phyloP scores from a whole-genome alignment of 257 asterid species.

The Craterostigma plantagineum region DNA sequence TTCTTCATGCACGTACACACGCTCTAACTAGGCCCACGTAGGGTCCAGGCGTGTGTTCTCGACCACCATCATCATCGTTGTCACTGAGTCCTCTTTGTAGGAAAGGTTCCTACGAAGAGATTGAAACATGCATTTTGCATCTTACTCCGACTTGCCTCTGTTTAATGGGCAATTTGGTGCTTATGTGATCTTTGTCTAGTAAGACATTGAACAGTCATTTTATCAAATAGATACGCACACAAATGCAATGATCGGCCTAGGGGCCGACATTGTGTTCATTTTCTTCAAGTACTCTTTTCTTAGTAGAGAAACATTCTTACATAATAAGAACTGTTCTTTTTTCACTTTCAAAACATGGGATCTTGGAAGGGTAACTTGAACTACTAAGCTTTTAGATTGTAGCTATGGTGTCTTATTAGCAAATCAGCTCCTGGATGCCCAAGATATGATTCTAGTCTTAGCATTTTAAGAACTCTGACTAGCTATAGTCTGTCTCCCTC shows the following conservation, averaged over 20 bases:
- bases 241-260: too few relatives aligned
- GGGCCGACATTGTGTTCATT: too few relatives aligned
- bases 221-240: too few relatives aligned
- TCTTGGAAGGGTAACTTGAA: neutral
- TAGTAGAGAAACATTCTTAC: neutral
- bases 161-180: neutral
- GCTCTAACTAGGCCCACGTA: neutral
- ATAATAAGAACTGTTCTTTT: neutral
- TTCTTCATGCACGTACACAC: neutral
- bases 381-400: neutral
- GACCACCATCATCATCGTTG: too few relatives aligned
- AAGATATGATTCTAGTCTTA: neutral
- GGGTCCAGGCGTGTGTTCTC: too few relatives aligned
- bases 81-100: neutral
- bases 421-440: neutral
- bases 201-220: neutral
- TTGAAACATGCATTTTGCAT: neutral
- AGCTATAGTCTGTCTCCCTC: neutral
- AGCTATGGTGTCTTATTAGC: neutral
- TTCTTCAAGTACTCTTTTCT: too few relatives aligned
- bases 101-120: neutral
- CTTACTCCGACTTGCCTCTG: neutral
- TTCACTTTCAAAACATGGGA: neutral
- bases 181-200: neutral
- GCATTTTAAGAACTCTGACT: conserved; percentile 5